Evolutionary conservation across 176 grass and related monocot species (phyloP), one percentile per base, ranked within the genome.

Genomic region (Aegilops tauschii): DNA sequence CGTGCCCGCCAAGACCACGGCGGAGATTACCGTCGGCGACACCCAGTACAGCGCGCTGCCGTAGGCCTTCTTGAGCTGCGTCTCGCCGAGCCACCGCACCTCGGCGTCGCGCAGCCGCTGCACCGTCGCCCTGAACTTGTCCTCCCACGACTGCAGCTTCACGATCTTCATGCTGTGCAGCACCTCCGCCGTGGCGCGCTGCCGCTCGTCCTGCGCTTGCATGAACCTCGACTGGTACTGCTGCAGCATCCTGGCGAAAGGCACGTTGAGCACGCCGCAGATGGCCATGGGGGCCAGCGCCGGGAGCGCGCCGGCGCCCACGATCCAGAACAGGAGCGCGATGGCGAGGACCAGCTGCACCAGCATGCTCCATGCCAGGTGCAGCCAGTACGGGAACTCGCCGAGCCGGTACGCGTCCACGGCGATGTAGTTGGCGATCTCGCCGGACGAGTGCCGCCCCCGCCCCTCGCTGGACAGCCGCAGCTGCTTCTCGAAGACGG

Each of bases 331-430:
- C n/a, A 95, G 82, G 47, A 92, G 80, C 2, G 61, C 86, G 79
- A 95, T 36, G 80, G 96, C 91, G 65, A 98, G 90, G 34, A 39
- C 50, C 4, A 98, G 91, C 77, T 95, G 96, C 34, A 85, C 14
- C 40, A 93, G 96, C 86, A 92, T 91, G 79, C 84, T 85, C 96
- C 96, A 98, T 39, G 71, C 88, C 31, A 93, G 69, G 79, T 98
- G 96, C 65, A 98, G 86, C 90, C 92, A 98, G 85, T 85, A 98
- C 32, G 91, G 88, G 84, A 94, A 98, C 88, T 98, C 96, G 8
- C 96, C 93, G 5, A 98, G 78, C 79, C 88, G 84, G 78, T 98
- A 90, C 27, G 92, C 93, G 73, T 98, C 92, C 6, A 98, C 82
- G 59, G 93, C 91, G 82, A 98, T 91, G 88, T 95, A 95, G 76